These are phyloP conservation scores for Dalbergia oliveri DNA, from an alignment of 306 rosid species.

Conservation along the genomic window DNA sequence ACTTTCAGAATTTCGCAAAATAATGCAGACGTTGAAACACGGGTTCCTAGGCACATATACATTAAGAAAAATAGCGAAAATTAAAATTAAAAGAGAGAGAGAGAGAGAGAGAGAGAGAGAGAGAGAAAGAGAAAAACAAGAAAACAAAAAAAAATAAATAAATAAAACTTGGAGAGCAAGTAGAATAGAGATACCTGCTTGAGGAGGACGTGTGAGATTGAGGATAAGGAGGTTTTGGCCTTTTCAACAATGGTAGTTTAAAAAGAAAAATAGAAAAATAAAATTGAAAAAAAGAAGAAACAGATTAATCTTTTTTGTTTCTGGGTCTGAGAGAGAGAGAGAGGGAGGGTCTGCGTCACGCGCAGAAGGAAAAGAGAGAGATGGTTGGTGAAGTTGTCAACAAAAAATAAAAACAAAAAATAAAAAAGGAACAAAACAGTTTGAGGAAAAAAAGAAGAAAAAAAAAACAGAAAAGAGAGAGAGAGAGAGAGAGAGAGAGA, in stretches of 20 bases:
- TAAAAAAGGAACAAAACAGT: conserved; percentile 22
- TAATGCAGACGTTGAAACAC: conserved; percentile 53
- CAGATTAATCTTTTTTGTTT: conserved; percentile 41
- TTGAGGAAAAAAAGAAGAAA: conserved; percentile 15
- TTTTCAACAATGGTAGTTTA: conserved; percentile 33
- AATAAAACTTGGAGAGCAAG: conserved; percentile 43
- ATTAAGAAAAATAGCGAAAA: conserved; percentile 28
- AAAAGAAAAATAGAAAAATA: background rate
- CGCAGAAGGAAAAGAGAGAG: conserved; percentile 52
- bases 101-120: background rate
- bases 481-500: background rate
- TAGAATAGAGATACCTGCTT: conserved; percentile 53
- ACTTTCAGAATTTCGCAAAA: conserved; percentile 49
- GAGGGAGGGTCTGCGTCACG: conserved; percentile 59
- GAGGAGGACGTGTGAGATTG: conserved; percentile 42
- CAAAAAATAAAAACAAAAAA: conserved; percentile 31
- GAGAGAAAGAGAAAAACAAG: background rate
- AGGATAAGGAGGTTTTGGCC: conserved; percentile 32
- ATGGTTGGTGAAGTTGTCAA: conserved; percentile 57
- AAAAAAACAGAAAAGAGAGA: background rate
- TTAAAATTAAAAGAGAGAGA: background rate
- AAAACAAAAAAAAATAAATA: background rate
- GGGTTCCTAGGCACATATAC: conserved; percentile 33
- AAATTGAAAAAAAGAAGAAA: background rate
- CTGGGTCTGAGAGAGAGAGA: conserved; percentile 45